Conservation (phyloP, 2,329 filamentous ascomycete species). For the Penicillium polonicum region DNA sequence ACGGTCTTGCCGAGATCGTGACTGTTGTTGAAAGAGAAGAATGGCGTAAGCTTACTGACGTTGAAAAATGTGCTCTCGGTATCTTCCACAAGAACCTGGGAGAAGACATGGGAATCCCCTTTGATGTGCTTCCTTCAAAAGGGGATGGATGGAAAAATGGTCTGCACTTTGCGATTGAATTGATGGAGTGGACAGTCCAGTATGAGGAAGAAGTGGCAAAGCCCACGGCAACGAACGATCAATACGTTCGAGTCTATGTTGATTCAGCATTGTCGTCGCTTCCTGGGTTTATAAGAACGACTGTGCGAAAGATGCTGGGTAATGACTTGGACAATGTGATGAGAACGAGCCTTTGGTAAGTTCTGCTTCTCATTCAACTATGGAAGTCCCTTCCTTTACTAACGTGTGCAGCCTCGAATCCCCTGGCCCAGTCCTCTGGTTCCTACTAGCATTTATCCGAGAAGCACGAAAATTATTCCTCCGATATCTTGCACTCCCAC, state of each 20-base stretch:
- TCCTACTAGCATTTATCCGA: not conserved
- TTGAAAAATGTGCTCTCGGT: conserved; percentile 63
- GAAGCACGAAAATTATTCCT: conserved; percentile 2
- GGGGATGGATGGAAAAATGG: conserved; percentile 6
- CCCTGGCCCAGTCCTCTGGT: not conserved
- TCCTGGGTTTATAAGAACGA: conserved; percentile 6
- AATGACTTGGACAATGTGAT: conserved; percentile 18
- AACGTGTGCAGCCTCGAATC: conserved; percentile 7
- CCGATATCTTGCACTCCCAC: conserved; percentile 10
- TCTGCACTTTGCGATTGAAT: conserved; percentile 7
- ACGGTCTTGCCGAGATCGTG: conserved; percentile 62
- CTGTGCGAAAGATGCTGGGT: conserved; percentile 18
- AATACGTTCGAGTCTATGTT: conserved; percentile 19
- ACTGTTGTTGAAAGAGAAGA: conserved; percentile 62
- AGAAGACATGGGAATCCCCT: conserved; percentile 63
- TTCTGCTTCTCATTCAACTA: not conserved
- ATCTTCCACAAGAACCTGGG: conserved; percentile 63
- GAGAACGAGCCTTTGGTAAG: conserved; percentile 19
- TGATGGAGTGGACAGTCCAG: conserved; percentile 11
- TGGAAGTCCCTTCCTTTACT: not conserved
- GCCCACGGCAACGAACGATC: conserved; percentile 16
- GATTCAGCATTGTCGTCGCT: conserved; percentile 13
- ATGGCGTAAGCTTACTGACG: conserved; percentile 62
- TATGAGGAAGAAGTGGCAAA: conserved; percentile 16
- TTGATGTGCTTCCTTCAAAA: conserved; percentile 22